Evolutionary conservation across 352 stramenopile species (phyloP), one percentile per base, ranked within the genome.

Genomic region (Discostella stelligera): DNA sequence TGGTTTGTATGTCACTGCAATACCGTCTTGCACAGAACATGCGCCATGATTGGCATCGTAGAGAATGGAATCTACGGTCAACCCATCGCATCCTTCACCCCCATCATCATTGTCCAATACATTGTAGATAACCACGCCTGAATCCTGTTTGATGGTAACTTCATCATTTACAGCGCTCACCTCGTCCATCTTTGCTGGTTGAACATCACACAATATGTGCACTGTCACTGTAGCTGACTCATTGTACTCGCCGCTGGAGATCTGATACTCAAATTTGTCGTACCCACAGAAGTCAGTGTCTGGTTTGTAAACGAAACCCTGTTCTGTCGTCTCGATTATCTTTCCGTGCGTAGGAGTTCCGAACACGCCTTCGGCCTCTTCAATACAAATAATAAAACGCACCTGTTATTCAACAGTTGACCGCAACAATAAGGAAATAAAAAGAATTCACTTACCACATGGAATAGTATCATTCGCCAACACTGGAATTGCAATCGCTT

Each of bases 401-500:
- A 3, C 7, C 4, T 44, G 11, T 44, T 44, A 32, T 32, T 48
- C 13, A 52, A 25, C 3, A 14, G 25, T n/a, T 63, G 50, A 14
- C 50, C 3, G 18, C 21, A 60, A 21, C 5, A 65, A 11, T 48
- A 9, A 16, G 39, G n/a, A 67, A 56, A 54, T 32, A 27, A 18
- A 49, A 25, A n/a, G n/a, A 14, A 39, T 62, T 48, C 2, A 63
- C 25, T 27, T 27, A 80, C 65, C 65, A 18, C 52, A 25, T 18
- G 65, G 64, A 44, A 79, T 66, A 30, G 41, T 67, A 37, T 79
- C 71, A 67, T 79, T 79, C 4, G n/a, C 37, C 13, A 79, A 44
- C 18, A 79, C 39, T n/a, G 71, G 71, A 56, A 79, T 69, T 32
- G 32, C 21, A 49, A 79, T 23, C 30, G 21, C 11, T 63, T 69